These are phyloP conservation scores for Pichia sp. DNA, from an alignment of 1,139 yeast species.

Conservation along the genomic window DNA sequence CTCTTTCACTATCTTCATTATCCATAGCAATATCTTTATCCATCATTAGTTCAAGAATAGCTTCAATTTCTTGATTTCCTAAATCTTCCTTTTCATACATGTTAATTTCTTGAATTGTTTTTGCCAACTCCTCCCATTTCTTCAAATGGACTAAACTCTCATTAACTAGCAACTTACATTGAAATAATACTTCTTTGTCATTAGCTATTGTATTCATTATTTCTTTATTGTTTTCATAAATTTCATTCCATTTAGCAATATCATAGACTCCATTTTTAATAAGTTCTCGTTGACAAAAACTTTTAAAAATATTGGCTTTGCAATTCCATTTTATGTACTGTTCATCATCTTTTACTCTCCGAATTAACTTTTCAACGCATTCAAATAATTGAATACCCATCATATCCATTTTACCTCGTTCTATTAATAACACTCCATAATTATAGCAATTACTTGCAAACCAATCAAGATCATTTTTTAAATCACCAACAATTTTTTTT, in stretches of 20 bases:
- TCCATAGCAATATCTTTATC: neutral
- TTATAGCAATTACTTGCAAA: conserved; percentile 22
- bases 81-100: too few species aligned
- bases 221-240: conserved; percentile 2
- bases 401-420: conserved; percentile 2
- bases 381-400: conserved; percentile 6
- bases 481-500: neutral
- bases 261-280: neutral
- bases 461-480: conserved; percentile 24
- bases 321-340: conserved; percentile 3
- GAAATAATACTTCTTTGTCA: conserved; percentile 2
- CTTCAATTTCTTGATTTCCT: conserved; percentile 1
- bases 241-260: conserved; percentile 1
- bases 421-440: neutral
- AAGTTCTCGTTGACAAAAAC: conserved; percentile 1
- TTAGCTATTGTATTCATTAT: neutral
- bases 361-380: neutral
- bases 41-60: conserved; percentile 2
- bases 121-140: too few species aligned
- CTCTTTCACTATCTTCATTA: neutral
- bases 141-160: conserved; percentile 10
- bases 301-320: conserved; percentile 6
- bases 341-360: neutral
- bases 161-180: neutral
- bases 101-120: too few species aligned